These are phyloP conservation scores for Phytopythium ostracodes DNA, from an alignment of 352 stramenopile genomes.

Conservation along the genomic window DNA sequence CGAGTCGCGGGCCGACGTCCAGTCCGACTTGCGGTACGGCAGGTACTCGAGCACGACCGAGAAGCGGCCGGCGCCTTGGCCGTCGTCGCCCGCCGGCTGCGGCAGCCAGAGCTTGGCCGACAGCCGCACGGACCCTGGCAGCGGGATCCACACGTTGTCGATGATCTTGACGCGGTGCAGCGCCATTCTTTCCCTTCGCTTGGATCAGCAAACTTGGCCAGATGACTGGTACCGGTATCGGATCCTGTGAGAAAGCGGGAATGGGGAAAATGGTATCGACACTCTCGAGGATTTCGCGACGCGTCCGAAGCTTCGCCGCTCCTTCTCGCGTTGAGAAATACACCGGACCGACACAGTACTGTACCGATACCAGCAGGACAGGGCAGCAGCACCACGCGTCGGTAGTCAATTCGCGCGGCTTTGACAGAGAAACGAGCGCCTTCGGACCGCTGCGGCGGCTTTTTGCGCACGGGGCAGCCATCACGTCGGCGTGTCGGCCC, in stretches of 20 bases:
- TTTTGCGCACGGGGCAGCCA: background rate
- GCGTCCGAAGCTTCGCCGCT: too few species aligned
- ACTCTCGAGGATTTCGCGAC: background rate
- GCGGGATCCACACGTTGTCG: conserved; percentile 42
- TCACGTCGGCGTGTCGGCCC: background rate
- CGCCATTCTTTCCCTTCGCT: background rate
- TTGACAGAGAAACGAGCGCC: background rate
- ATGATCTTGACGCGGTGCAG: conserved; percentile 19
- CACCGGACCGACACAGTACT: background rate
- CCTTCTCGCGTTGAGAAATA: too few species aligned
- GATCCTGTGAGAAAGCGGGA: background rate
- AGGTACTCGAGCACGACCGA: conserved; percentile 53
- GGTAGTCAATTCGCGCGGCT: background rate
- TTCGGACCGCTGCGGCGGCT: background rate
- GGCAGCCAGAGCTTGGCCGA: conserved; percentile 37
- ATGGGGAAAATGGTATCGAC: background rate
- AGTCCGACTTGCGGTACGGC: conserved; percentile 47
- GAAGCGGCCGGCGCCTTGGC: conserved; percentile 5
- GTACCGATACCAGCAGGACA: too few species aligned
- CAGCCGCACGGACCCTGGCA: conserved; percentile 18
- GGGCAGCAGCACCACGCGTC: background rate
- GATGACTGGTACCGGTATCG: background rate
- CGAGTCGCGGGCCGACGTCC: conserved; percentile 35
- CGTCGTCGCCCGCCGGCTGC: background rate
- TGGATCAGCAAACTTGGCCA: background rate